Conservation (phyloP, 2,329 filamentous ascomycete species). For the Epichloe amarillans region DNA sequence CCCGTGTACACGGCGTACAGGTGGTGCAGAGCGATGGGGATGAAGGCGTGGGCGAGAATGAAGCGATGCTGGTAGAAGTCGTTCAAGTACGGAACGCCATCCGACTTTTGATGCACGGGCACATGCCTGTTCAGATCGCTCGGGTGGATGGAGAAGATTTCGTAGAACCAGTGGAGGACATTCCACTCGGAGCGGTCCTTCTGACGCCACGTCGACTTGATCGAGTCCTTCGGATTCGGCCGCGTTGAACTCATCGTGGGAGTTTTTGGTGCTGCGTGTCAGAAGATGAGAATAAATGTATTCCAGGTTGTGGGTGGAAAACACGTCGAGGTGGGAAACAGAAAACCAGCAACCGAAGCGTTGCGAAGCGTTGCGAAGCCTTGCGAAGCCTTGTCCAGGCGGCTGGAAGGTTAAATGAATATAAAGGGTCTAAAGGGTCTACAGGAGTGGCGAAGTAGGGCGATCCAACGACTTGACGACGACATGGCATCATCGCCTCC, state of each 20-base stretch:
- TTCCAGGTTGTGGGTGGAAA: too few relatives aligned
- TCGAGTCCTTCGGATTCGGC: conserved; percentile 3
- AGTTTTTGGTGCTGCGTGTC: too few relatives aligned
- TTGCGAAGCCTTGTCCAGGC: too few relatives aligned
- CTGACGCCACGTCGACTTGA: conserved; percentile 5
- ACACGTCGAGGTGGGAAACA: too few relatives aligned
- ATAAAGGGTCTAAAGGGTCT: too few relatives aligned
- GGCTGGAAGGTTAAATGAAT: too few relatives aligned
- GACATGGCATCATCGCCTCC: background rate
- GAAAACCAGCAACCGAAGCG: too few relatives aligned
- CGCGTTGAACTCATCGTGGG: background rate
- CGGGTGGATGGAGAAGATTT: conserved; percentile 4
- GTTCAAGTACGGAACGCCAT: conserved; percentile 3
- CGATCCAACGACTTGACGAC: too few relatives aligned
- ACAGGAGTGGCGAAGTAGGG: too few relatives aligned
- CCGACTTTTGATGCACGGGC: conserved; percentile 4
- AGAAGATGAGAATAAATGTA: too few relatives aligned
- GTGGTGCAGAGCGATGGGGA: conserved; percentile 5
- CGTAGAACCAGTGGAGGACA: conserved; percentile 5
- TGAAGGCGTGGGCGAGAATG: conserved; percentile 4
- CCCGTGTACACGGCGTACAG: conserved; percentile 4
- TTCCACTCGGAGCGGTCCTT: conserved; percentile 6
- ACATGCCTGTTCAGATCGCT: conserved; percentile 1
- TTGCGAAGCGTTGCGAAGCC: too few relatives aligned
- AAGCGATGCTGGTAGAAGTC: conserved; percentile 5